Percentiles rank a stretch among this genome's conserved stretches.
Conservation (phyloP, 352 stramenopile species). For the Blastocystis sp. region DNA sequence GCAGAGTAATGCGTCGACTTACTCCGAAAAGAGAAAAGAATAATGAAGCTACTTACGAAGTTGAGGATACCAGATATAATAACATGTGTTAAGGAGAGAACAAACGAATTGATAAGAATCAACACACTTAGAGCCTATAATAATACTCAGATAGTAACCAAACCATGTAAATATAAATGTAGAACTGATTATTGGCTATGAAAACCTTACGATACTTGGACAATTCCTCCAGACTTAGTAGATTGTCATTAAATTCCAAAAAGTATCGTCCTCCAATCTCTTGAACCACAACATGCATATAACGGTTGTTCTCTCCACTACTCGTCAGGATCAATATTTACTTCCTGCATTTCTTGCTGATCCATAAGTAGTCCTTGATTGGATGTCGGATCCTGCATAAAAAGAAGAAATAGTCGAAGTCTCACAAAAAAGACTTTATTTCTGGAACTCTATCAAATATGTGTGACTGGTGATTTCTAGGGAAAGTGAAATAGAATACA, state of each 20-base stretch:
- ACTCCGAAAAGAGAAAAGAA: not conserved
- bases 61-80: not conserved
- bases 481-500: not conserved
- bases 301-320: not conserved
- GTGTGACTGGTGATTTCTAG: not conserved
- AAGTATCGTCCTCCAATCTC: conserved; percentile 27
- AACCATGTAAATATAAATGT: conserved; percentile 8
- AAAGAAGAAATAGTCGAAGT: not conserved
- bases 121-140: conserved; percentile 25
- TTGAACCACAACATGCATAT: conserved; percentile 15
- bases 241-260: conserved; percentile 10
- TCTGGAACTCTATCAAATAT: no score
- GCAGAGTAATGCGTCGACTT: not conserved
- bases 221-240: conserved; percentile 28
- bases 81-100: not conserved
- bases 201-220: conserved; percentile 54
- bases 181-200: conserved; percentile 54
- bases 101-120: conserved; percentile 31
- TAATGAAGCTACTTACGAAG: not conserved
- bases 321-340: not conserved
- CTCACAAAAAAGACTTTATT: conserved; percentile 1
- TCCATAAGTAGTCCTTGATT: not conserved
- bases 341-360: not conserved
- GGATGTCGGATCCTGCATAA: not conserved
- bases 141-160: not conserved